phyloP scores from a whole-genome alignment of 495 filamentous ascomycete genomes.

The Penicillium turbatum region DNA sequence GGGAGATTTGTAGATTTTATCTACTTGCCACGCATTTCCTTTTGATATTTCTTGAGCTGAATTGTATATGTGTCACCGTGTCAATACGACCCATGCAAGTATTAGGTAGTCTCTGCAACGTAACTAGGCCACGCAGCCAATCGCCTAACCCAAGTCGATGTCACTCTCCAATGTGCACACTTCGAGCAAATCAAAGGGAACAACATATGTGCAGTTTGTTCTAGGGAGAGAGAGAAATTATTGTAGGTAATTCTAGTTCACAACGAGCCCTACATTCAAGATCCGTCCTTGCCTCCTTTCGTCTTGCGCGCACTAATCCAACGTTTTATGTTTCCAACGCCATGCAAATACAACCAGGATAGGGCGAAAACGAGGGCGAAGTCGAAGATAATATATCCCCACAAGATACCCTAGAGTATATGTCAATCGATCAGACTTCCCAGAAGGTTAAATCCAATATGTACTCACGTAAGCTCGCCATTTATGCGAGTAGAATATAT shows the following conservation, averaged over 20 bases:
- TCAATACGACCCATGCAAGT: constrained; percentile 1
- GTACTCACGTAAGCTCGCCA: constrained; percentile 59
- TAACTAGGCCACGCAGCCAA: background rate
- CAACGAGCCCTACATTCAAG: background rate
- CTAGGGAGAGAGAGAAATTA: background rate
- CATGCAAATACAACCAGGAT: constrained; percentile 54
- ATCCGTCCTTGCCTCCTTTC: constrained; percentile 18
- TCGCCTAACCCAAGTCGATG: background rate
- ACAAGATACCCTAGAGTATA: constrained; percentile 47
- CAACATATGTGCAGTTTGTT: background rate
- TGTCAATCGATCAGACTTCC: background rate
- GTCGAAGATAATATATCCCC: constrained; percentile 53
- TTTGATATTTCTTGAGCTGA: no score
- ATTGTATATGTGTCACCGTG: background rate
- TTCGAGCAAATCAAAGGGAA: background rate
- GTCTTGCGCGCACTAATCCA: constrained; percentile 43
- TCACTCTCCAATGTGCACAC: background rate
- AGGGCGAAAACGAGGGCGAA: constrained; percentile 47
- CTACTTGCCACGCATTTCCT: no score
- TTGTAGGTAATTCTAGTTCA: no score
- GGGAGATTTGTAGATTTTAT: background rate
- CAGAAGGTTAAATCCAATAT: background rate
- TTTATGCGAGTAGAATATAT: constrained; percentile 50
- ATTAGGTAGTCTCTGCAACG: background rate
- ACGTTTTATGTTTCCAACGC: constrained; percentile 36